These are phyloP conservation scores for Blastobotrys petasosporus DNA, from an alignment of 1,139 yeast genomes.

Conservation along the genomic window DNA sequence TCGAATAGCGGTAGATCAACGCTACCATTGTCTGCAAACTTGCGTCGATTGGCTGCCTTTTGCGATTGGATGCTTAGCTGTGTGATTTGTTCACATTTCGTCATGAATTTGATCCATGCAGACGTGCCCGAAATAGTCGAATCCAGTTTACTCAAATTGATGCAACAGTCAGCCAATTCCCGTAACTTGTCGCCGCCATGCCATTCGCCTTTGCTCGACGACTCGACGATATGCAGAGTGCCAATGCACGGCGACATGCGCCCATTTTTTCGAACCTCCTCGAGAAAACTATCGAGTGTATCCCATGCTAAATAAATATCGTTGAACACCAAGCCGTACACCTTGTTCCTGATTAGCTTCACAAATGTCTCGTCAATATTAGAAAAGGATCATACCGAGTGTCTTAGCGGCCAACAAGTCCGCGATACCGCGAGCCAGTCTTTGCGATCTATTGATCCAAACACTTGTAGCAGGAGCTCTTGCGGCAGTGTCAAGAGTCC, in stretches of 20 bases:
- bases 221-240: conserved; percentile 14
- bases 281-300: conserved; percentile 11
- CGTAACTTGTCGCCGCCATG: conserved; percentile 11
- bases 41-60: conserved; percentile 2
- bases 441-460: neutral
- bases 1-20: conserved; percentile 10
- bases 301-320: conserved; percentile 16
- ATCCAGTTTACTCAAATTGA: conserved; percentile 15
- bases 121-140: conserved; percentile 17
- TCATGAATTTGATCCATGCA: conserved; percentile 13
- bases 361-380: too few relatives aligned
- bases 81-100: conserved; percentile 3
- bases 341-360: neutral
- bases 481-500: conserved; percentile 5
- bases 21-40: conserved; percentile 3
- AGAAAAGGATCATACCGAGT: neutral
- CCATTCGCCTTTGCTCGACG: conserved; percentile 28
- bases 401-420: conserved; percentile 8
- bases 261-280: conserved; percentile 1
- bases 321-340: conserved; percentile 13
- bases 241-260: conserved; percentile 13
- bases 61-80: conserved; percentile 7
- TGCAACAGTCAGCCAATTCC: neutral
- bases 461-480: conserved; percentile 8
- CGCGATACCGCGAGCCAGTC: conserved; percentile 9